Evolutionary conservation across 1,139 yeast species (phyloP).

Genomic region (Taiozyma sp.): DNA sequence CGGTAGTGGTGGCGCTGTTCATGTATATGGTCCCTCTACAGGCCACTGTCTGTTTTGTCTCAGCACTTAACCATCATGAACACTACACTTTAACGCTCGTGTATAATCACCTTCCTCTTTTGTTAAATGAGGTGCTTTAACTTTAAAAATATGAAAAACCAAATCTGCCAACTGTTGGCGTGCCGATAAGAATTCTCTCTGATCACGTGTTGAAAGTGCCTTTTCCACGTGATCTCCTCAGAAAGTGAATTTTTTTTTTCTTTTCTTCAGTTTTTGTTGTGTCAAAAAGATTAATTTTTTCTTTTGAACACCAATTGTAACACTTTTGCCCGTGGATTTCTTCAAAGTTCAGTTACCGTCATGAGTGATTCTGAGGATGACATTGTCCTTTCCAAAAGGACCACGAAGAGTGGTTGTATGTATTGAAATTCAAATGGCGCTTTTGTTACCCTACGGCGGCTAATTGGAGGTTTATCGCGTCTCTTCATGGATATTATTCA

Average conservation of each 20-base stretch:
- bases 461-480: background rate
- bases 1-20: no score
- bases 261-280: background rate
- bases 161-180: background rate
- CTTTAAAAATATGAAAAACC: no score
- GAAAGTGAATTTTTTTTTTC: background rate
- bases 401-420: constrained; percentile 7
- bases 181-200: background rate
- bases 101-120: background rate
- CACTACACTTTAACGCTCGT: no score
- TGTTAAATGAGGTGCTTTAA: background rate
- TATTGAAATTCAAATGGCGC: background rate
- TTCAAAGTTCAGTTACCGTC: background rate
- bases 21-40: no score
- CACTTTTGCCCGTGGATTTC: background rate
- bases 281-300: background rate
- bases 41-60: no score
- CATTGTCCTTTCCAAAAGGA: constrained; percentile 18
- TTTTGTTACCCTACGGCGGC: background rate
- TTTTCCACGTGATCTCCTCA: background rate
- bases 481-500: background rate
- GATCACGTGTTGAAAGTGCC: background rate
- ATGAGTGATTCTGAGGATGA: constrained; percentile 25
- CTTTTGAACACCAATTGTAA: background rate
- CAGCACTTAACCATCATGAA: no score